Conservation (phyloP, 805 yeast genomes). For the Maudiozyma saulgeensis region DNA sequence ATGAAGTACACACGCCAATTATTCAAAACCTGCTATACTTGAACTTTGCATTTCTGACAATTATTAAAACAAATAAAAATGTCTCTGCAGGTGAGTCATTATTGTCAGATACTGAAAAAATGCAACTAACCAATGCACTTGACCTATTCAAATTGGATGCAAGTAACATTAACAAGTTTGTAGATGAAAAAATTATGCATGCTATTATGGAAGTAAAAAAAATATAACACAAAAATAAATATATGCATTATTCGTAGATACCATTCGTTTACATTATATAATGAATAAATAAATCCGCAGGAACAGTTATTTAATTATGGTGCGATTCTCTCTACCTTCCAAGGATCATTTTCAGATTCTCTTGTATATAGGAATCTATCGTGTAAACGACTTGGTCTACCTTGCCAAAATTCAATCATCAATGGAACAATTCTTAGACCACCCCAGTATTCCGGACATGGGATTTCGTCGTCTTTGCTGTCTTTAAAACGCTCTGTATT, state of each 20-base stretch:
- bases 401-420: slow-evolving; percentile 96
- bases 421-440: slow-evolving; percentile 81
- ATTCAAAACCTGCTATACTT: slow-evolving; percentile 2
- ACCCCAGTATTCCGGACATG: slow-evolving; percentile 94
- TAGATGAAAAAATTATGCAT: slow-evolving; percentile 6
- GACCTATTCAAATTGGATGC: slow-evolving; percentile 6
- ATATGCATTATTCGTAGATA: neutral
- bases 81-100: neutral
- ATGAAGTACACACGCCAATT: neutral
- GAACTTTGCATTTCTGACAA: slow-evolving; percentile 10
- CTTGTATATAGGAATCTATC: slow-evolving; percentile 73
- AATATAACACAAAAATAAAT: neutral
- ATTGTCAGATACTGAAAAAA: neutral
- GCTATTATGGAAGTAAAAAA: slow-evolving; percentile 2
- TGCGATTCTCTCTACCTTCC: slow-evolving; percentile 62
- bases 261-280: no score
- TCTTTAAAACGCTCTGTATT: slow-evolving; percentile 50
- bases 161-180: slow-evolving; percentile 8
- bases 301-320: slow-evolving; percentile 35
- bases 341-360: slow-evolving; percentile 39
- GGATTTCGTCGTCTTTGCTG: slow-evolving; percentile 38
- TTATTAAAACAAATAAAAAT: neutral
- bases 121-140: neutral
- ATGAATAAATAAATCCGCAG: neutral
- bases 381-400: slow-evolving; percentile 79